Evolutionary conservation across 169 alveolate genomes (phyloP).

Genomic region (Plasmodium vinckei): DNA sequence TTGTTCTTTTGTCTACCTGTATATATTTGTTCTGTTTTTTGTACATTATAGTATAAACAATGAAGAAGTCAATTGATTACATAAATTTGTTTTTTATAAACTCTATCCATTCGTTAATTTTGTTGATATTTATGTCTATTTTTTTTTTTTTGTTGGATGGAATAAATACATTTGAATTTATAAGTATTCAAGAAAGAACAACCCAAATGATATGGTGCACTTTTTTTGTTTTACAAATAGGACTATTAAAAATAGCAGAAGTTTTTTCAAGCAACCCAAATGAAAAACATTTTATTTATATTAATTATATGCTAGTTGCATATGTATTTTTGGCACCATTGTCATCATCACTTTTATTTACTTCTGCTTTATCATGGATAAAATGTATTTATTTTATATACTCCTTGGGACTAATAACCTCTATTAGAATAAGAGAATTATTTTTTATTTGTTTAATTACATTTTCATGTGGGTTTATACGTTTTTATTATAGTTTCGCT

Average conservation of each 20-base stretch:
- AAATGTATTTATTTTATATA: constrained; percentile 39
- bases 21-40: neutral
- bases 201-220: constrained; percentile 60
- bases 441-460: constrained; percentile 23
- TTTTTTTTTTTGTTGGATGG: constrained; percentile 70
- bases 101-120: constrained; percentile 32
- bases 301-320: constrained; percentile 56
- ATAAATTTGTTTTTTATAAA: constrained; percentile 59
- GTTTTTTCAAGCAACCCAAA: constrained; percentile 22
- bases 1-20: too few species aligned
- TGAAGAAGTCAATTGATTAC: constrained; percentile 23
- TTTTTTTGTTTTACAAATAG: constrained; percentile 47
- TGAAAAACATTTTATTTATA: constrained; percentile 11
- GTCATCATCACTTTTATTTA: constrained; percentile 42
- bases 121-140: constrained; percentile 52
- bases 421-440: constrained; percentile 45
- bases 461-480: constrained; percentile 33
- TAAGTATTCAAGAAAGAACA: constrained; percentile 40
- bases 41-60: neutral
- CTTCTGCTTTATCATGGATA: constrained; percentile 71
- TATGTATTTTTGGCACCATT: constrained; percentile 41
- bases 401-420: constrained; percentile 46
- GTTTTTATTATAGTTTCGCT: constrained; percentile 33
- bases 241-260: constrained; percentile 57
- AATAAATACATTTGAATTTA: constrained; percentile 55